These are phyloP conservation scores for Tulasnella sp. DNA, from an alignment of 768 basidiomycete genomes.

Conservation along the genomic window DNA sequence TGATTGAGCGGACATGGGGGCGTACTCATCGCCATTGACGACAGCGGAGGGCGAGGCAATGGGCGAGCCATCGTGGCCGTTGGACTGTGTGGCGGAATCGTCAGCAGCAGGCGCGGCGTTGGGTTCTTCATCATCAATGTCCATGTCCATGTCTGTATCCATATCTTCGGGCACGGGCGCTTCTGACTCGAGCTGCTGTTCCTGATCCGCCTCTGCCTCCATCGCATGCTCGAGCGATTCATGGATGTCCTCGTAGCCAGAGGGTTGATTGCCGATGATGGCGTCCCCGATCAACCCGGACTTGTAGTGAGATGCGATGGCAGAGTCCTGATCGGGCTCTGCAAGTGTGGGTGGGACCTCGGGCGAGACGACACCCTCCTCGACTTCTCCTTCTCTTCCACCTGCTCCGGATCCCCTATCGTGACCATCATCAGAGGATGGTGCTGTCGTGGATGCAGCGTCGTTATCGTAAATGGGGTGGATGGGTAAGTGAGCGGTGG, in stretches of 20 bases:
- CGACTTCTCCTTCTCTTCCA: too few relatives aligned
- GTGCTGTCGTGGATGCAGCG: neutral
- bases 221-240: neutral
- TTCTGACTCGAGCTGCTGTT: neutral
- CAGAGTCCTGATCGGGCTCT: neutral
- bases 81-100: neutral
- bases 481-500: neutral
- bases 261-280: neutral
- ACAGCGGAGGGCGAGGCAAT: neutral
- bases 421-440: too few relatives aligned
- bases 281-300: neutral
- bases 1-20: neutral
- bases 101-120: neutral
- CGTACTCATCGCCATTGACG: neutral
- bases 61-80: neutral
- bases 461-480: neutral
- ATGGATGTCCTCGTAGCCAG: neutral
- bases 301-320: neutral
- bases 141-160: neutral
- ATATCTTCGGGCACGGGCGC: neutral
- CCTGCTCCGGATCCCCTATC: too few relatives aligned
- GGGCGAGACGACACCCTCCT: neutral
- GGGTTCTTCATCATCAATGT: neutral
- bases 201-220: neutral
- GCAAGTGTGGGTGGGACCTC: conserved; percentile 9